A percentile compares a stretch with the other conserved stretches of the same genome.
Evolutionary conservation across 345 rosid genomes (phyloP).

Genomic region (Eucalyptus curtisii): DNA sequence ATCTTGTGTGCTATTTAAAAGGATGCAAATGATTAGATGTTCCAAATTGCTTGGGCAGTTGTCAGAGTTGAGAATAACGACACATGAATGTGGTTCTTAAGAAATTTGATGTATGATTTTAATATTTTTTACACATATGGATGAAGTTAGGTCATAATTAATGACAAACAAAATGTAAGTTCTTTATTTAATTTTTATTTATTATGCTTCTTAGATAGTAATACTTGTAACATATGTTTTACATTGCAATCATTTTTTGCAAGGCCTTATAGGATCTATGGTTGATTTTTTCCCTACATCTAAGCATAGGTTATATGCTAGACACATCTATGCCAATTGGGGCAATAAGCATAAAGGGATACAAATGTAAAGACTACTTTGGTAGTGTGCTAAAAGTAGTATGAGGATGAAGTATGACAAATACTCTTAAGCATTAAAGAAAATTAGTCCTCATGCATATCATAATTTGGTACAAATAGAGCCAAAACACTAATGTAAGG

Average conservation of each 20-base stretch:
- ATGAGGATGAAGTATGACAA: fast-evolving
- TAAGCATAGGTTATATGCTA: neutral
- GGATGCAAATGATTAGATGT: neutral
- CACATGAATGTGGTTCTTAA: neutral
- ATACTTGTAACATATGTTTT: neutral
- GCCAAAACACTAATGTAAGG: neutral
- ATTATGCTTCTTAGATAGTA: neutral
- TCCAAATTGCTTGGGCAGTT: neutral
- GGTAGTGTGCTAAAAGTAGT: fast-evolving
- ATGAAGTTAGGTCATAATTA: neutral
- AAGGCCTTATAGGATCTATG: neutral
- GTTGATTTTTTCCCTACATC: fast-evolving
- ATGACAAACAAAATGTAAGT: neutral
- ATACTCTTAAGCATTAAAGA: no score
- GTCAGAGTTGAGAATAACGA: neutral
- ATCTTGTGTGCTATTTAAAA: neutral
- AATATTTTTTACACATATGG: neutral
- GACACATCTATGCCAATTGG: neutral
- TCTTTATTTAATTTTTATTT: neutral
- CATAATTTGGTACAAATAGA: no score
- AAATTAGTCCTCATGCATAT: no score
- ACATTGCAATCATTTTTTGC: neutral
- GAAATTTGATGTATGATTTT: neutral
- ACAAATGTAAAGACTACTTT: neutral
- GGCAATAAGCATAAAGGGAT: neutral